A percentile compares a stretch with the other conserved stretches of the same genome.
Conservation (phyloP, 176 grass and related monocot genomes). For the Calamus simplicifolius region DNA sequence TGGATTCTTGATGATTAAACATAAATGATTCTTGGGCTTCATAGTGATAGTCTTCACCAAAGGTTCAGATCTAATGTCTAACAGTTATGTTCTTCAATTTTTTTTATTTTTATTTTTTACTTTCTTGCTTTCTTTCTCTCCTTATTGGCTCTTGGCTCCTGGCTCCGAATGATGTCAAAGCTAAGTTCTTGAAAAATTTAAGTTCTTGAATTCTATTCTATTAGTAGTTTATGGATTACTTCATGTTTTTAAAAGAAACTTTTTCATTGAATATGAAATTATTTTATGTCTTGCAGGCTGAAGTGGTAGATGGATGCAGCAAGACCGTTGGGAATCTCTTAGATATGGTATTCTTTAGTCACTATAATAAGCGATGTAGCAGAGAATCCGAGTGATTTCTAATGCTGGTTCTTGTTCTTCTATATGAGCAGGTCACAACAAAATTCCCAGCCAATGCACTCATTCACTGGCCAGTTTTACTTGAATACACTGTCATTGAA, state of each 20-base stretch:
- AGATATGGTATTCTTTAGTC: constrained; percentile 39
- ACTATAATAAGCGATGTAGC: neutral
- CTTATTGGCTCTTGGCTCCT: too few species aligned
- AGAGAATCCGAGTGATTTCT: neutral
- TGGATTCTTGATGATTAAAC: too few species aligned
- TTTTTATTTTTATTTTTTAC: too few species aligned
- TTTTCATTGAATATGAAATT: neutral
- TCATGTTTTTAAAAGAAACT: neutral
- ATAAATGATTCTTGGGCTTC: too few species aligned
- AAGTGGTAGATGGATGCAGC: constrained; percentile 36
- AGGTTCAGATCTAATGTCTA: too few species aligned
- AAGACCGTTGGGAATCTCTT: constrained; percentile 83
- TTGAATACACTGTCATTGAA: constrained; percentile 19
- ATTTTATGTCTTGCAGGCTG: constrained; percentile 37
- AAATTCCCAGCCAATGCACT: constrained; percentile 29
- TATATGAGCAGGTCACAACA: constrained; percentile 18
- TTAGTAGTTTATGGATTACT: neutral
- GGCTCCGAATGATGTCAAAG: too few species aligned
- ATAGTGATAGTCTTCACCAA: too few species aligned
- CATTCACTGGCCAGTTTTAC: constrained; percentile 21
- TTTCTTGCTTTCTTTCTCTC: too few species aligned
- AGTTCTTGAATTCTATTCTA: too few species aligned
- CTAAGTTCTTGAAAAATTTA: too few species aligned
- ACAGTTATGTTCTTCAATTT: too few species aligned
- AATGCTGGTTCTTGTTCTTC: neutral